Evolutionary conservation across 805 yeast genomes (phyloP).

Genomic region (Kuraishia cidri): DNA sequence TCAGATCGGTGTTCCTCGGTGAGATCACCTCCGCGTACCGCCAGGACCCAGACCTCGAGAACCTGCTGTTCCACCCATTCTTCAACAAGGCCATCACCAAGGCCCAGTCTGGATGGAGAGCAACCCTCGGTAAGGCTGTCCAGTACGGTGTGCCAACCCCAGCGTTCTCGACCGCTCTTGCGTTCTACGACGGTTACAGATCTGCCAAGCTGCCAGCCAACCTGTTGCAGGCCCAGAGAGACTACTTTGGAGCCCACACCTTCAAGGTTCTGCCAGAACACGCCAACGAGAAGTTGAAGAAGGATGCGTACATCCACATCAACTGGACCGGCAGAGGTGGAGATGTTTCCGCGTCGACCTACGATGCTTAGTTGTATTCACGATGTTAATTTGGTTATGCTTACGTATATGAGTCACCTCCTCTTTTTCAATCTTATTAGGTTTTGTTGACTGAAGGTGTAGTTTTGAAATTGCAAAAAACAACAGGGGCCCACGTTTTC

Average conservation of each 20-base stretch:
- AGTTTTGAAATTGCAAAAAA: too few relatives aligned
- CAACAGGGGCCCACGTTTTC: too few relatives aligned
- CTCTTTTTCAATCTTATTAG: too few relatives aligned
- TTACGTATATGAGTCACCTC: too few relatives aligned
- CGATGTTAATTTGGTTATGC: too few relatives aligned
- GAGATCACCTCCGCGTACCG: constrained; percentile 97
- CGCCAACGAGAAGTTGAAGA: constrained; percentile 72
- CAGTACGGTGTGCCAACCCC: constrained; percentile 93
- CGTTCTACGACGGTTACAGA: constrained; percentile 99
- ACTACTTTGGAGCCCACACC: constrained; percentile 99
- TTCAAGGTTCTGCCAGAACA: constrained; percentile 88
- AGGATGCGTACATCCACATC: constrained; percentile 78
- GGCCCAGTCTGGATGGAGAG: constrained; percentile 97
- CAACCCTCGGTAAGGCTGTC: constrained; percentile 69
- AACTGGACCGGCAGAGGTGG: constrained; percentile 99
- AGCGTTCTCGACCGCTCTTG: constrained; percentile 92
- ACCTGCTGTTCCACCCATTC: constrained; percentile 92
- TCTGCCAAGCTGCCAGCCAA: constrained; percentile 93
- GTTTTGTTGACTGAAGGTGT: too few relatives aligned
- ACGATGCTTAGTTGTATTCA: too few relatives aligned
- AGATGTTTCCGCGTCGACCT: constrained; percentile 90
- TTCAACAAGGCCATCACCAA: constrained; percentile 83
- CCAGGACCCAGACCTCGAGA: constrained; percentile 87
- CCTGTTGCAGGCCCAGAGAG: constrained; percentile 99
- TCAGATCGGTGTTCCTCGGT: constrained; percentile 96